Percentiles rank a stretch among this genome's conserved stretches.
These are phyloP conservation scores for Coemansia umbellata DNA, from an alignment of 192 early-diverging fungal genomes.

Conservation along the genomic window DNA sequence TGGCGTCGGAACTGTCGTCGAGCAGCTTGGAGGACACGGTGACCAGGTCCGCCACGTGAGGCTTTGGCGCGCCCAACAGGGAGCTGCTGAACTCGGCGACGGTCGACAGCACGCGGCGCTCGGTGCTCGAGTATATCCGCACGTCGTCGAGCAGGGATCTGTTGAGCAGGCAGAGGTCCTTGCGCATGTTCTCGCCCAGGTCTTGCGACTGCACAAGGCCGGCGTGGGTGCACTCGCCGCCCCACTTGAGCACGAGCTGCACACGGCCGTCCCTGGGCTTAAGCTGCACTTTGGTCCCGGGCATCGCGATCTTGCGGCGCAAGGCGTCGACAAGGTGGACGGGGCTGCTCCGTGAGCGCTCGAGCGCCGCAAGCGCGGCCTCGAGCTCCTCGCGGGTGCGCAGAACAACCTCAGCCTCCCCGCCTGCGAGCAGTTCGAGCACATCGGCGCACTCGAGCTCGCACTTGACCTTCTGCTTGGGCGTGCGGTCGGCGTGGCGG, in stretches of 20 bases:
- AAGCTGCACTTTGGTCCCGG: constrained; percentile 90
- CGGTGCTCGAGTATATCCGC: constrained; percentile 78
- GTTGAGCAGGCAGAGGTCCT: constrained; percentile 89
- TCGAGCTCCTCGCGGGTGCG: constrained; percentile 53
- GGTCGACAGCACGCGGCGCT: constrained; percentile 85
- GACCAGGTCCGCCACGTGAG: constrained; percentile 47
- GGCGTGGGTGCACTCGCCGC: constrained; percentile 93
- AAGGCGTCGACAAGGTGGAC: constrained; percentile 72
- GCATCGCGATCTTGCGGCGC: constrained; percentile 70
- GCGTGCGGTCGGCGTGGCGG: constrained; percentile 93
- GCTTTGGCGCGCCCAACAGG: constrained; percentile 49
- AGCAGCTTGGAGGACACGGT: constrained; percentile 84
- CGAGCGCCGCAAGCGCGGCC: constrained; percentile 66
- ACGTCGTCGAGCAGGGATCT: constrained; percentile 81
- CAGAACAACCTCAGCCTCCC: constrained; percentile 74
- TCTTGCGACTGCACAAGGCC: constrained; percentile 87
- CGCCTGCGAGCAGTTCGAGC: constrained; percentile 62
- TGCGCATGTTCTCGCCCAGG: constrained; percentile 86
- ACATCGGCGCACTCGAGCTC: constrained; percentile 69
- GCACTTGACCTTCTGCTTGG: constrained; percentile 97
- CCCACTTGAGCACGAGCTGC: constrained; percentile 96
- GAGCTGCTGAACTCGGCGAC: constrained; percentile 55
- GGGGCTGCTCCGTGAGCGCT: constrained; percentile 51
- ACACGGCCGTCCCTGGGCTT: constrained; percentile 78
- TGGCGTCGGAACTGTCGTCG: constrained; percentile 92